Conservation (phyloP, 1,284 basidiomycete species). For the Boletus semigastroideus region DNA sequence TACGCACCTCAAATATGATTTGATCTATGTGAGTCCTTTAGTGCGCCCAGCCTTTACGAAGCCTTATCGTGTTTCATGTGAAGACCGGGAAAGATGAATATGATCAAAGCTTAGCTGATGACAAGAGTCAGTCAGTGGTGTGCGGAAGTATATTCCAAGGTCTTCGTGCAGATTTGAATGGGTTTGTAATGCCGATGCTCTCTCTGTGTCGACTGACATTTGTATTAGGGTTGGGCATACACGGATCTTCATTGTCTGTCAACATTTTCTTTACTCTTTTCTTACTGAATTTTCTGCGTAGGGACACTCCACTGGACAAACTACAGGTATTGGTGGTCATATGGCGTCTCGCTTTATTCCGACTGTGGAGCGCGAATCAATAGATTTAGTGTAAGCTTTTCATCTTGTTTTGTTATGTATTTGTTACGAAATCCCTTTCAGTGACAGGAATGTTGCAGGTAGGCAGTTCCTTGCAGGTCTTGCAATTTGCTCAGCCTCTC, state of each 20-base stretch:
- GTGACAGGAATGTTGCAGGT: constrained; percentile 75
- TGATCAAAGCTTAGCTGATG: constrained; percentile 71
- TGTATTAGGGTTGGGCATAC: constrained; percentile 56
- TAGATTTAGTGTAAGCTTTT: constrained; percentile 71
- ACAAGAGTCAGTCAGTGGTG: constrained; percentile 53
- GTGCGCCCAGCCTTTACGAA: not conserved
- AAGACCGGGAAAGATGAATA: constrained; percentile 89
- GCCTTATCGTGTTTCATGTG: not conserved
- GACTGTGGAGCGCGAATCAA: constrained; percentile 93
- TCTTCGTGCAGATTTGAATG: constrained; percentile 79
- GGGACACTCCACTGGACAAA: constrained; percentile 85
- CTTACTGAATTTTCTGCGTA: constrained; percentile 20
- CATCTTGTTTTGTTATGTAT: not conserved
- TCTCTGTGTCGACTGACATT: constrained; percentile 11
- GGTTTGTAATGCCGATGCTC: constrained; percentile 44
- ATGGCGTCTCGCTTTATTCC: constrained; percentile 92
- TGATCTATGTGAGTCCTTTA: constrained; percentile 74
- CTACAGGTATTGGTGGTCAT: constrained; percentile 89
- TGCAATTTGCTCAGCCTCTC: not conserved
- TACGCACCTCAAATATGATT: constrained; percentile 69
- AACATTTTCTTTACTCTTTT: not conserved
- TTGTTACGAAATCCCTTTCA: not conserved
- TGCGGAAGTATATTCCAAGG: constrained; percentile 86
- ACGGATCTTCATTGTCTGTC: constrained; percentile 71
- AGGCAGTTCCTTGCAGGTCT: constrained; percentile 19